Base-by-base conservation (phyloP, 2,329 filamentous ascomycete species). In the Sporothrix protearum region DNA sequence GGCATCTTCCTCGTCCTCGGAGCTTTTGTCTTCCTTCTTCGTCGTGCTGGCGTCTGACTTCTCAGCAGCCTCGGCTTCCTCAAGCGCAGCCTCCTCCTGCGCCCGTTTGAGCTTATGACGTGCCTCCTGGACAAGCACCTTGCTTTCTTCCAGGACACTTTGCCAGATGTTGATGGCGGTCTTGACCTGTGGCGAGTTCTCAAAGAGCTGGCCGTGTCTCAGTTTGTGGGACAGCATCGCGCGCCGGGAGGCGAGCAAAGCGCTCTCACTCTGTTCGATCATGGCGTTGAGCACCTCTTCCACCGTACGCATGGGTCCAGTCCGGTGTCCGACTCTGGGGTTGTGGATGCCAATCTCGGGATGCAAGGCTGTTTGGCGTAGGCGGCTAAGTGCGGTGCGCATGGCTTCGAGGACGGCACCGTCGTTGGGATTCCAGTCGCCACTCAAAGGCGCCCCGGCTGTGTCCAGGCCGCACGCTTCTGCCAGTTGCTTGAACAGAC, bases 231-330 rank as follows among this genome's bases (percentile, higher is more conserved):
- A 78, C 7, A 97, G 83, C 64, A 91, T 84, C 1, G 84, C 82
- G 69, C 93, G 87, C 77, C 96, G 90, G 72, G 95, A 90, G 0
- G 85, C 81, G 68, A 90, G 87, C 71, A 95, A 86, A 0, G 81
- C 78, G 6, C 83, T 83, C 71, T 95, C 92, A 57, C 91, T 94
- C 77, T 95, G 90, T 71, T 97, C 93, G 72, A 97, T 91, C 95
- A 99, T 97, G 4, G 91, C 89, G 74, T 93, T 90, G 12, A 99
- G 83, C 0, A 98, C 95, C 79, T 98, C 92, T 22, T 90, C 87
- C 1, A 97, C 91, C 0, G 94, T 96, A 14, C 92, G 87, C 74
- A 97, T 84, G 0, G 92, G 90, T 0, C 87, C 89, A 69, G 84
- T 85, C 66, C 85, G 88, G 59, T 86, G 85, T 1, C 90, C 90